Evolutionary conservation across 2,329 filamentous ascomycete genomes (phyloP), one percentile per base, ranked within the genome.

Genomic region (Coniella vitis): DNA sequence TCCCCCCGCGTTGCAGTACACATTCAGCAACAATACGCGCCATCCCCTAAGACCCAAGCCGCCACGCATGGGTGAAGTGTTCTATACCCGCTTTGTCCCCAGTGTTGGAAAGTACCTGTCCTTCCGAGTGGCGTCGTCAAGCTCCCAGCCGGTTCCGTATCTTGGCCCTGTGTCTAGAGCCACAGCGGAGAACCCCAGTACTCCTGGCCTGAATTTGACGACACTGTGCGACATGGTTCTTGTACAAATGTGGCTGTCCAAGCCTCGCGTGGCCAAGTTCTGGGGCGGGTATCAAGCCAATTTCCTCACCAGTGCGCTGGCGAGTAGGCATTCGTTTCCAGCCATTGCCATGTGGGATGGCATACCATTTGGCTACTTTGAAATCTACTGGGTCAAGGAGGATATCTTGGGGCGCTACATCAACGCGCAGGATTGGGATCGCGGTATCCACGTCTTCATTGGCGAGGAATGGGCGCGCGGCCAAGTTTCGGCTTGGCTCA

Each of bases 381-480:
- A 98, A 70, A 78, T 98, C 31, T 98, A 98, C 69, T 98, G 93
- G 91, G 89, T 93, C 3, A 95, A 95, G 61, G 93, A 98, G 63
- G 93, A 97, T 61, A 70, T 74, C 0, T 65, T 98, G 1, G 89
- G 87, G 0, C 77, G 75, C 41, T 75, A 88, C 55, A 66, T 94
- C 4, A 75, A 78, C 3, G 80, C 83, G 0, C 79, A 78, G 7
- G 87, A 95, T 59, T 97, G 86, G 67, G 91, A 97, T 59, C 75
- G 93, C 7, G 93, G 93, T 0, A 69, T 97, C 16, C 93, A 98
- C 61, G 81, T 93, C 12, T 71, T 98, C 35, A 78, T 98, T 3
- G 93, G 93, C 1, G 93, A 97, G 68, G 83, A 96, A 59, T 94
- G 93, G 70, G 94, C 90, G 48, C 76, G 91, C 45, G 91, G 91